phyloP scores from a whole-genome alignment of 2,329 filamentous ascomycete species.

The Hypoxylon sp. region DNA sequence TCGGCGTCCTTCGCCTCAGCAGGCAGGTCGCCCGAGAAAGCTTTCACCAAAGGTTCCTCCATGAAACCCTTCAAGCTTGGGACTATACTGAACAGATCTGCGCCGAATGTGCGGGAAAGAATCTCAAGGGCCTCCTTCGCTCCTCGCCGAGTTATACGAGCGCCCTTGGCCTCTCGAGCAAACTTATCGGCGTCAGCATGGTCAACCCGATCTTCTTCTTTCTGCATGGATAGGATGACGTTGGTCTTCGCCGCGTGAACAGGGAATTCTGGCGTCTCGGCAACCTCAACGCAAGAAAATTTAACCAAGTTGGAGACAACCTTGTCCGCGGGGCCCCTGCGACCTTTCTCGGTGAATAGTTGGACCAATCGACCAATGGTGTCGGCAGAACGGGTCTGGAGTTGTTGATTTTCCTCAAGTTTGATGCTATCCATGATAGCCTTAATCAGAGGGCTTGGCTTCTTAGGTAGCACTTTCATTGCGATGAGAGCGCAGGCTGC shows the following conservation, averaged over 20 bases:
- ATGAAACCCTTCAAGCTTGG: slow-evolving; percentile 86
- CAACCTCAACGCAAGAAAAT: slow-evolving; percentile 97
- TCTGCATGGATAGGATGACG: slow-evolving; percentile 91
- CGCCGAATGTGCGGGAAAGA: slow-evolving; percentile 82
- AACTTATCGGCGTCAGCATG: slow-evolving; percentile 91
- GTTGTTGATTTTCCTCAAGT: slow-evolving; percentile 88
- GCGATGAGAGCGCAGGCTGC: slow-evolving; percentile 90
- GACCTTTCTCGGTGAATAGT: slow-evolving; percentile 83
- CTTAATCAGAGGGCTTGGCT: slow-evolving; percentile 92
- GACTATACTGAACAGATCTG: slow-evolving; percentile 82
- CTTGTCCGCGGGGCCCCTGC: slow-evolving; percentile 91
- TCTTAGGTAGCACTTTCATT: slow-evolving; percentile 91
- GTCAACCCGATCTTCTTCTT: slow-evolving; percentile 95
- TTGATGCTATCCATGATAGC: slow-evolving; percentile 99
- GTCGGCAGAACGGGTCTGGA: slow-evolving; percentile 87
- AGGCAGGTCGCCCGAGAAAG: slow-evolving; percentile 80
- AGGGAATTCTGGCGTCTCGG: slow-evolving; percentile 95
- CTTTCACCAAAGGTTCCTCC: slow-evolving; percentile 80
- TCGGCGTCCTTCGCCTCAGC: slow-evolving; percentile 79
- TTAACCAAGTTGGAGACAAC: slow-evolving; percentile 96
- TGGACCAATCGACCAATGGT: slow-evolving; percentile 89
- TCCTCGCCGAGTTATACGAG: slow-evolving; percentile 89
- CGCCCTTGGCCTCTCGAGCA: slow-evolving; percentile 88
- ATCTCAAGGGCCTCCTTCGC: slow-evolving; percentile 96
- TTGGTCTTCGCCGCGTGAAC: slow-evolving; percentile 83